Base-by-base conservation (phyloP, 2,329 filamentous ascomycete genomes). In the Fusarium cyanostomum region DNA sequence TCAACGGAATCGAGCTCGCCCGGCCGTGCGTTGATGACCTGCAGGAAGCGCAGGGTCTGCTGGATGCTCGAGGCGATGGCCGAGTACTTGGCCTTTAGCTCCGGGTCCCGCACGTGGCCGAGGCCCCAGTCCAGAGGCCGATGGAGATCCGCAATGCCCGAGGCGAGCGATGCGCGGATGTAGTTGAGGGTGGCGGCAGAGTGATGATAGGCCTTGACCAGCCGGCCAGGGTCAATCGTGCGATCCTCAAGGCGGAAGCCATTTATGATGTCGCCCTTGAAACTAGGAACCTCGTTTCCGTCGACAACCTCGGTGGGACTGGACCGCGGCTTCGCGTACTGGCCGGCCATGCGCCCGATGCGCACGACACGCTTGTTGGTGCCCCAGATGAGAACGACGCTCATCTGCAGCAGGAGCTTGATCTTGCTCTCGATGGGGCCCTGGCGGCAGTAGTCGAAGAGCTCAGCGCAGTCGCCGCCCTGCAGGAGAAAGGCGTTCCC, bases 381-480 rank as follows among this genome's bases (percentile, higher is more conserved):
- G 68, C 92, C 95, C 90, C 94, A 97, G 75, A 98, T 94, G 59
- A 99, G 83, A 1, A 99, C 92, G 69, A 99, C 81, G 66, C 92
- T 96, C 94, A 99, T 98, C 80, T 99, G 95, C 58, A 99, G 82
- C 27, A 99, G 85, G 24, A 99, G 86, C 80, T 98, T 98, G 77
- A 98, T 92, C 82, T 98, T 99, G 63, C 92, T 90, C 79, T 98
- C 93, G 69, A 99, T 97, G 66, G 91, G 90, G 12, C 86, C 85
- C 75, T 93, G 90, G 70, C 91, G 89, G 78, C 95, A 99, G 82
- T 99, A 99, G 77, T 95, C 92, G 73, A 99, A 99, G 9, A 98
- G 85, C 80, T 99, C 95, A 13, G 95, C 95, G 74, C 95, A 99
- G 79, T 99, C 95, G 62, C 94, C 95, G 59, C 95, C 95, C 80